Base-by-base conservation (phyloP, 2,329 filamentous ascomycete species). In the Dryadomyces quercus-mongolicae region DNA sequence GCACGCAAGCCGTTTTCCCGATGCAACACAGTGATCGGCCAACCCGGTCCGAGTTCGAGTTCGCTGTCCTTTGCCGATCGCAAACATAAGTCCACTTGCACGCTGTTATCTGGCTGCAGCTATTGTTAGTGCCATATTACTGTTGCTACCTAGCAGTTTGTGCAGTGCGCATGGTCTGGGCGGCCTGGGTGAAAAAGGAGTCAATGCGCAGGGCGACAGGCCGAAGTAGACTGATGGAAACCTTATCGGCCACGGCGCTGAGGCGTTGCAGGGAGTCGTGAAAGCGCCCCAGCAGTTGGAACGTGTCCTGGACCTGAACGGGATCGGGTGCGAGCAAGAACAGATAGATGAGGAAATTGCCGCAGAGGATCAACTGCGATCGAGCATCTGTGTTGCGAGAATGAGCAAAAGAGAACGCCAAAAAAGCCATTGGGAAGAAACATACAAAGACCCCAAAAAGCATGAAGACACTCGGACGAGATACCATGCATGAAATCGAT, bases 271-370 rank as follows among this genome's bases (percentile, higher is more conserved):
- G 55, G 0, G 67, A 65, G 21, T 63, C 62, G 20, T 70, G 68
- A n/a, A 70, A 71, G 18, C 59, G 64, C 40, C 68, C 62, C 18
- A 71, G 56, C 1, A 71, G 57, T n/a, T 63, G 61, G 48, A 70
- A 71, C 0, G 69, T 66, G 1, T 62, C 60, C 21, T 64, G 64
- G 4, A 70, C 64, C 49, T 71, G 65, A 3, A 56, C 55, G 2
- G 61, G 61, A 8, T 67, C 65, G 0, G 70, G 67, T 0, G 72
- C 71, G 4, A 73, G 62, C 1, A 75, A 64, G 49, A 75, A 75
- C 0, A 75, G 65, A 56, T 74, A 74, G 25, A 75, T 72, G 49
- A 75, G 64, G 52, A 75, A 74, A 58, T 75, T 75, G 16, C 72
- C 71, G 42, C 70, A 72, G 0, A 74, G 63, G 3, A 74, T 73